These are phyloP conservation scores for Talaromyces sp. DNA, from an alignment of 2,329 filamentous ascomycete genomes.

Conservation along the genomic window DNA sequence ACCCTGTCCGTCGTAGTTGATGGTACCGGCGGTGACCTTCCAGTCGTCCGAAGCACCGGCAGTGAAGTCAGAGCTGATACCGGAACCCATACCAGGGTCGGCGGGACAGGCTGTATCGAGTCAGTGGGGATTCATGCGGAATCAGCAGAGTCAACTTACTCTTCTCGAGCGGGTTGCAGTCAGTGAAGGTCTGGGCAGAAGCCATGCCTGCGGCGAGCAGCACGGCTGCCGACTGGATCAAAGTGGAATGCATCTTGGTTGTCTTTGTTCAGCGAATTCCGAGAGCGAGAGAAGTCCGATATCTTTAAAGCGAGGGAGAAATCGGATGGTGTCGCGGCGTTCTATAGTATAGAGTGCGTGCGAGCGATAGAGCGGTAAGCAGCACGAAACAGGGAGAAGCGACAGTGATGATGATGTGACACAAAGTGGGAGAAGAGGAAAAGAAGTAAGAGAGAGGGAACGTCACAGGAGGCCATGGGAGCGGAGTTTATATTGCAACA, in stretches of 20 bases:
- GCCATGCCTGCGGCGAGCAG: conserved; percentile 22
- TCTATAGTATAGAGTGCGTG: not conserved
- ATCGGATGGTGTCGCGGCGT: not conserved
- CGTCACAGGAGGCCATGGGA: not conserved
- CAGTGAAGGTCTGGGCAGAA: conserved; percentile 66
- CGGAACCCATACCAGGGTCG: conserved; percentile 61
- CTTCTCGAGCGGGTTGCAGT: conserved; percentile 62
- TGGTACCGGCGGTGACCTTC: conserved; percentile 49
- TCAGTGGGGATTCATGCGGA: not conserved
- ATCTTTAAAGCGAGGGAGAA: not conserved
- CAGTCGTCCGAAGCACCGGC: conserved; percentile 64
- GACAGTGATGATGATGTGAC: not conserved
- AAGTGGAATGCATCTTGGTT: conserved; percentile 23
- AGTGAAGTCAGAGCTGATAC: conserved; percentile 34
- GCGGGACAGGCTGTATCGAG: conserved; percentile 54
- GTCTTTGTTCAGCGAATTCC: not conserved
- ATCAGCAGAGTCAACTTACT: conserved; percentile 16
- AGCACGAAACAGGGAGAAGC: not conserved
- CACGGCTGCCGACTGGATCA: conserved; percentile 25
- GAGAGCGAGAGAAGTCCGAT: not conserved
- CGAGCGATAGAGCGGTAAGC: not conserved
- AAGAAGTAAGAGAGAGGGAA: not conserved
- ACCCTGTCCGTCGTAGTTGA: conserved; percentile 62
- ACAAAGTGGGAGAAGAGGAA: not conserved
- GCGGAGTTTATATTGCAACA: not conserved